These are phyloP conservation scores for Podila epicladia DNA, from an alignment of 192 early-diverging fungal species.

Conservation along the genomic window DNA sequence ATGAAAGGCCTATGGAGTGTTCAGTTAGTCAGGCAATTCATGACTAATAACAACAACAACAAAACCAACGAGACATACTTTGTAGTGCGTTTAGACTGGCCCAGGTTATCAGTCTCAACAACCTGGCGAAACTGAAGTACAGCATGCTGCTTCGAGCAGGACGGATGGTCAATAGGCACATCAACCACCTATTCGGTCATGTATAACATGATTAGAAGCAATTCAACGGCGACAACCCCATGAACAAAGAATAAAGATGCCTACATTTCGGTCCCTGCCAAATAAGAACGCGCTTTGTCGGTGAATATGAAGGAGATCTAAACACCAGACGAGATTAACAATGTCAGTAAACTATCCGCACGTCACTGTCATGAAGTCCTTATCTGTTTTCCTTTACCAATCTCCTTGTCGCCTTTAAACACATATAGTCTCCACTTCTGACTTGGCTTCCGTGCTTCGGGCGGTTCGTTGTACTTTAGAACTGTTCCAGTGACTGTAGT, in stretches of 20 bases:
- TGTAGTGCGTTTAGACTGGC: slow-evolving; percentile 53
- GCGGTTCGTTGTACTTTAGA: slow-evolving; percentile 93
- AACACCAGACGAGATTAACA: background rate
- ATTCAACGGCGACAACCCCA: too few species aligned
- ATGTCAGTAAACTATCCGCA: background rate
- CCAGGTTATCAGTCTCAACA: slow-evolving; percentile 56
- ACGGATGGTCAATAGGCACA: slow-evolving; percentile 95
- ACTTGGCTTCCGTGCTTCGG: slow-evolving; percentile 85
- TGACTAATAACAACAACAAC: slow-evolving; percentile 2
- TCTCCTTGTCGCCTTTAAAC: slow-evolving; percentile 91
- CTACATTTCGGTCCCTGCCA: slow-evolving; percentile 84
- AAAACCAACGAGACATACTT: slow-evolving; percentile 58
- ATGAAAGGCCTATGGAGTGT: slow-evolving; percentile 77
- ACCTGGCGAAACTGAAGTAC: slow-evolving; percentile 89
- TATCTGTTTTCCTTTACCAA: slow-evolving; percentile 59
- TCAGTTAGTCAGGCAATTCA: background rate
- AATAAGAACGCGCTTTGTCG: slow-evolving; percentile 88
- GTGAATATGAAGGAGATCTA: slow-evolving; percentile 89
- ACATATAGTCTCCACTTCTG: slow-evolving; percentile 88
- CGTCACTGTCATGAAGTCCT: background rate
- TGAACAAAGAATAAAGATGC: slow-evolving; percentile 2
- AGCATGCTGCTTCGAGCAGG: slow-evolving; percentile 94
- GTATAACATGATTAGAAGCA: too few species aligned
- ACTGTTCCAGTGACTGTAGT: slow-evolving; percentile 83
- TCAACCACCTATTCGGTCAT: slow-evolving; percentile 71